These are phyloP conservation scores for Metschnikowia colocasiae DNA, from an alignment of 805 yeast species.

Conservation along the genomic window DNA sequence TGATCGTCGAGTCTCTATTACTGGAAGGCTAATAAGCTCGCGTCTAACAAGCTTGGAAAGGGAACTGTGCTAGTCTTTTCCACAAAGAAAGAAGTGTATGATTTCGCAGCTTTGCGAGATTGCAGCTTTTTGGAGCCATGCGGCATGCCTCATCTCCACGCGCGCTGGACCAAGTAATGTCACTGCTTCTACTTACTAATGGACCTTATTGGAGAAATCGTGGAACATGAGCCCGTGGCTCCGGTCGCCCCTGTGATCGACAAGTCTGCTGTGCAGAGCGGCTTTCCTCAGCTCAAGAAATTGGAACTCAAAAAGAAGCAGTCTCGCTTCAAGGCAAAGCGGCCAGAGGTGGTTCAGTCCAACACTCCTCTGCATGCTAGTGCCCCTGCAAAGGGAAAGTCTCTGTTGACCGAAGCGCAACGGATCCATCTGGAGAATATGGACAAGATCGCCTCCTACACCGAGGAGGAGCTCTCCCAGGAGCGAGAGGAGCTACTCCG, in stretches of 20 bases:
- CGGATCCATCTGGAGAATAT: constrained; percentile 75
- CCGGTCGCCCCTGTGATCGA: constrained; percentile 23
- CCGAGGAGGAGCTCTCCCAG: constrained; percentile 56
- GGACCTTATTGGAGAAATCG: constrained; percentile 72
- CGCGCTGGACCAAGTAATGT: neutral
- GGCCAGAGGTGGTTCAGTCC: neutral
- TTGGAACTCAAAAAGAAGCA: constrained; percentile 24
- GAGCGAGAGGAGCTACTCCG: constrained; percentile 66
- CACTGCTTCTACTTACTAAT: constrained; percentile 25
- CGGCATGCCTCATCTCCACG: constrained; percentile 1
- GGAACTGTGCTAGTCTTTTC: neutral
- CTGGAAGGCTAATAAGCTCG: no score
- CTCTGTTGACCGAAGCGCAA: constrained; percentile 52
- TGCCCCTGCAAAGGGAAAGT: neutral
- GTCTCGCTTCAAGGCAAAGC: constrained; percentile 10
- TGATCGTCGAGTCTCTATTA: neutral
- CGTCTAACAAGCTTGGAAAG: neutral
- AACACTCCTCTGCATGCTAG: neutral
- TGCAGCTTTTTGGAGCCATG: constrained; percentile 1
- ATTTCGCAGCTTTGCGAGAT: constrained; percentile 6
- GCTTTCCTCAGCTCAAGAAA: constrained; percentile 35
- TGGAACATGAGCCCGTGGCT: constrained; percentile 51
- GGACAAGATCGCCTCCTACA: constrained; percentile 57
- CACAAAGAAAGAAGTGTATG: constrained; percentile 3
- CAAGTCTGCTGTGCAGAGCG: constrained; percentile 17